Percentiles rank a stretch among this genome's conserved stretches.
phyloP scores from a whole-genome alignment of 305 asterid genomes.

The Solanum hybrid region DNA sequence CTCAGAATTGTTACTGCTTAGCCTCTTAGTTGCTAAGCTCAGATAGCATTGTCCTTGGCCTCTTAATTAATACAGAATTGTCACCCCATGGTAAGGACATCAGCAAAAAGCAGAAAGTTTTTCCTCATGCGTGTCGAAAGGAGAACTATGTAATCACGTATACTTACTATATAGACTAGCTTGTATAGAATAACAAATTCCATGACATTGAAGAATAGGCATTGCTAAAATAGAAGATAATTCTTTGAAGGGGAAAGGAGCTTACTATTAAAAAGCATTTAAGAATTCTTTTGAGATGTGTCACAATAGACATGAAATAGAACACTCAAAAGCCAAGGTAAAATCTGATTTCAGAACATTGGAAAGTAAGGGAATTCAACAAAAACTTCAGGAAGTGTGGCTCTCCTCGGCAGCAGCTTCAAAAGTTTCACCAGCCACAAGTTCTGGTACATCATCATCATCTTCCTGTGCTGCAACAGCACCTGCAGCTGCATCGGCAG shows the following conservation, averaged over 20 bases:
- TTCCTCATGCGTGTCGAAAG: not conserved
- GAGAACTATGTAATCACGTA: not conserved
- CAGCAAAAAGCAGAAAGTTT: not conserved
- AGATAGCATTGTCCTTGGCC: not conserved
- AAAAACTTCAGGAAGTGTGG: conserved; percentile 15
- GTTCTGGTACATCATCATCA: conserved; percentile 71
- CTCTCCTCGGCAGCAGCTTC: conserved; percentile 72
- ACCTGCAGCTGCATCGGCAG: conserved; percentile 21
- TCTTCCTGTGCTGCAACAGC: conserved; percentile 26
- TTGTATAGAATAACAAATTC: not conserved
- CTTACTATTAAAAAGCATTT: conserved; percentile 8
- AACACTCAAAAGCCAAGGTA: conserved; percentile 8
- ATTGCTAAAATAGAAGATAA: not conserved
- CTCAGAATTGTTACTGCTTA: not conserved
- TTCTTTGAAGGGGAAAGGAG: not conserved
- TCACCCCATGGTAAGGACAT: not conserved
- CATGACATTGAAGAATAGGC: not conserved
- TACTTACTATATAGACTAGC: not conserved
- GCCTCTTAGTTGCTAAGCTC: not conserved
- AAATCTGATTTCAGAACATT: not conserved
- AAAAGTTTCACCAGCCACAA: conserved; percentile 58
- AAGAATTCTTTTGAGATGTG: conserved; percentile 3
- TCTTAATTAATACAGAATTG: not conserved
- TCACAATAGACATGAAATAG: conserved; percentile 5
- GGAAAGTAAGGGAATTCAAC: not conserved